These are phyloP conservation scores for Coccomyxa sp. DNA, from an alignment of 139 green algal species.

Conservation along the genomic window DNA sequence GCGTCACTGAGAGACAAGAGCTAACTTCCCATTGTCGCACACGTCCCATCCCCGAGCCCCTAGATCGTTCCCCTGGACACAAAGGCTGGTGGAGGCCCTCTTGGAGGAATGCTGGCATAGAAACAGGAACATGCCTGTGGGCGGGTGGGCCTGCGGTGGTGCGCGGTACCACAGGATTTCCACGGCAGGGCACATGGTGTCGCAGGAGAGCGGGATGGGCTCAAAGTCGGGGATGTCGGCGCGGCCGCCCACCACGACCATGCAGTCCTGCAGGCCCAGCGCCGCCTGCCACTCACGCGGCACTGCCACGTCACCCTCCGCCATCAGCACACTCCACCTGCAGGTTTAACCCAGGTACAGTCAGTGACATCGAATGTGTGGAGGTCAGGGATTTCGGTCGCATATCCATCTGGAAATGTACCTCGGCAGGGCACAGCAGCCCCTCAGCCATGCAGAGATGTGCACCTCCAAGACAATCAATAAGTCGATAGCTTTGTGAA, in stretches of 20 bases:
- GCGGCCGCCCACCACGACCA: slow-evolving; percentile 34
- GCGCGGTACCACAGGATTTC: slow-evolving; percentile 30
- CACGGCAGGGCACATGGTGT: slow-evolving; percentile 30
- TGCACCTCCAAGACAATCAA: background rate
- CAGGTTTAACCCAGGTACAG: background rate
- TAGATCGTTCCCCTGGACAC: background rate
- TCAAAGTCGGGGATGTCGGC: slow-evolving; percentile 25
- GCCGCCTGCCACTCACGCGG: slow-evolving; percentile 30
- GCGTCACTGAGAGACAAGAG: too few relatives aligned
- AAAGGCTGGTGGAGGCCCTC: too few relatives aligned
- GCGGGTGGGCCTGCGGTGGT: background rate
- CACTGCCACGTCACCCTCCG: slow-evolving; percentile 21
- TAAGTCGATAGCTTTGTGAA: background rate
- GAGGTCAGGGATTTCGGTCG: background rate
- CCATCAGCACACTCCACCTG: slow-evolving; percentile 33
- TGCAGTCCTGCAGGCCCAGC: slow-evolving; percentile 29
- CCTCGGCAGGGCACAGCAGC: background rate
- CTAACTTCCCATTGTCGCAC: background rate
- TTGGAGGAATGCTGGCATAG: background rate
- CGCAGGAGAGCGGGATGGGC: slow-evolving; percentile 20
- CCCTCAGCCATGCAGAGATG: background rate
- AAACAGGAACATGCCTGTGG: slow-evolving; percentile 8
- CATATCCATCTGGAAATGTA: background rate
- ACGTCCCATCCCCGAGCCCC: too few relatives aligned
- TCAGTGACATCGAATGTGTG: background rate